These are phyloP conservation scores for Vaccinium darrowii DNA, from an alignment of 148 eudicot species.

Conservation along the genomic window DNA sequence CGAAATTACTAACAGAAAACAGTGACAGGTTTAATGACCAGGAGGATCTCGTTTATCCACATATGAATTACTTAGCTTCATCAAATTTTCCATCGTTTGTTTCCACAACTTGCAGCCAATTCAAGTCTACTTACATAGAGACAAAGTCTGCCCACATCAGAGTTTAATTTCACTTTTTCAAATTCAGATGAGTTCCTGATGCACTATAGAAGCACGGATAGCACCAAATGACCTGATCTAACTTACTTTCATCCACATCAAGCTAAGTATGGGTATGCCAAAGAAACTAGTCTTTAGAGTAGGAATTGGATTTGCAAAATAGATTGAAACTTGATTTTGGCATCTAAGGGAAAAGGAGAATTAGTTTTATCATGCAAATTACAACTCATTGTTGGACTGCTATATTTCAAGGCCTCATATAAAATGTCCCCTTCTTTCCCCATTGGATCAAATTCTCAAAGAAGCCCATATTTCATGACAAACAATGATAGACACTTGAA, in stretches of 20 bases:
- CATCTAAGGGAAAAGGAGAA: neutral
- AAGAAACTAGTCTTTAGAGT: neutral
- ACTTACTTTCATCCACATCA: neutral
- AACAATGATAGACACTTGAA: neutral
- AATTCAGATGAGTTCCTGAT: neutral
- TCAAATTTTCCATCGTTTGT: neutral
- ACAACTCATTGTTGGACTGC: neutral
- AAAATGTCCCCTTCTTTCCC: neutral
- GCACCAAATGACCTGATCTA: neutral
- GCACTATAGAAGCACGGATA: neutral
- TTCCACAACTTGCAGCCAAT: neutral
- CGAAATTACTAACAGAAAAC: neutral
- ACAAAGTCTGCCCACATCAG: neutral
- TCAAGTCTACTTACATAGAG: neutral
- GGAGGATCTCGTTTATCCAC: neutral
- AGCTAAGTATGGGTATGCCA: neutral
- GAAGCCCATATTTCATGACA: neutral
- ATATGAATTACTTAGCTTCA: neutral
- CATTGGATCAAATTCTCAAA: neutral
- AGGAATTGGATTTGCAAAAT: neutral
- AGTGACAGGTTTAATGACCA: neutral
- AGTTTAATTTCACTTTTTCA: neutral
- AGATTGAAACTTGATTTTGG: neutral
- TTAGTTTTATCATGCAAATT: neutral
- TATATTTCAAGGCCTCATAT: neutral